phyloP scores from a whole-genome alignment of 1,139 yeast species.

The Geotrichum carabidarum region DNA sequence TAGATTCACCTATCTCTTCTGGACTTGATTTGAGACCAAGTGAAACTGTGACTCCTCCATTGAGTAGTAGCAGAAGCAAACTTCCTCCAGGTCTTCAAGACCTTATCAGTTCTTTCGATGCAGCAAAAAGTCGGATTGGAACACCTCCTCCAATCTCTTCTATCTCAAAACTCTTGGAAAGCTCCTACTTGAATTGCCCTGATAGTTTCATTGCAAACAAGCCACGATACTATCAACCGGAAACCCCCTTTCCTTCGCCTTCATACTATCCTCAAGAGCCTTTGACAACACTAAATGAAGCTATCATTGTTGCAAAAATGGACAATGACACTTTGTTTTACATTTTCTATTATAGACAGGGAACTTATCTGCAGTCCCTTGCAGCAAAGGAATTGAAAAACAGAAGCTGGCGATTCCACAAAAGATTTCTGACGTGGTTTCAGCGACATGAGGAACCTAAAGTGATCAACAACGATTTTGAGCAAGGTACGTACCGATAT shows the following conservation, averaged over 20 bases:
- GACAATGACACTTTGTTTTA: slow-evolving; percentile 87
- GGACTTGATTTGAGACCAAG: background rate
- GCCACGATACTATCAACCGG: slow-evolving; percentile 69
- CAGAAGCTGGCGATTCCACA: slow-evolving; percentile 87
- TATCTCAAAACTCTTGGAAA: slow-evolving; percentile 59
- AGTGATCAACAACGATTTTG: slow-evolving; percentile 42
- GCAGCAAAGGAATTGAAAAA: slow-evolving; percentile 78
- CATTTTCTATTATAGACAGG: slow-evolving; percentile 79
- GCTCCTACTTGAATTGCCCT: slow-evolving; percentile 81
- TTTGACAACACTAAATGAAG: slow-evolving; percentile 40
- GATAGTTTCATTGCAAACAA: slow-evolving; percentile 87
- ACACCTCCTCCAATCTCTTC: slow-evolving; percentile 54
- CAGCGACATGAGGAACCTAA: slow-evolving; percentile 57
- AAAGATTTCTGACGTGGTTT: slow-evolving; percentile 78
- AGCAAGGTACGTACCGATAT: slow-evolving; percentile 64
- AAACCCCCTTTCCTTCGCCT: slow-evolving; percentile 86
- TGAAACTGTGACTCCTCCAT: background rate
- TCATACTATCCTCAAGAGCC: slow-evolving; percentile 92
- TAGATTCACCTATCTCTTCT: background rate
- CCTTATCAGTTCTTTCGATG: slow-evolving; percentile 45
- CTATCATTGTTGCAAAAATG: slow-evolving; percentile 56
- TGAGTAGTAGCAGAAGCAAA: background rate
- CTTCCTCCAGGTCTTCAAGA: slow-evolving; percentile 50
- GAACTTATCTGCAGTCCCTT: slow-evolving; percentile 65
- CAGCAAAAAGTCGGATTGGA: slow-evolving; percentile 43